Percentiles rank a stretch among this genome's conserved stretches.
Conservation (phyloP, 768 basidiomycete genomes). For the Russula griseocarnosa region DNA sequence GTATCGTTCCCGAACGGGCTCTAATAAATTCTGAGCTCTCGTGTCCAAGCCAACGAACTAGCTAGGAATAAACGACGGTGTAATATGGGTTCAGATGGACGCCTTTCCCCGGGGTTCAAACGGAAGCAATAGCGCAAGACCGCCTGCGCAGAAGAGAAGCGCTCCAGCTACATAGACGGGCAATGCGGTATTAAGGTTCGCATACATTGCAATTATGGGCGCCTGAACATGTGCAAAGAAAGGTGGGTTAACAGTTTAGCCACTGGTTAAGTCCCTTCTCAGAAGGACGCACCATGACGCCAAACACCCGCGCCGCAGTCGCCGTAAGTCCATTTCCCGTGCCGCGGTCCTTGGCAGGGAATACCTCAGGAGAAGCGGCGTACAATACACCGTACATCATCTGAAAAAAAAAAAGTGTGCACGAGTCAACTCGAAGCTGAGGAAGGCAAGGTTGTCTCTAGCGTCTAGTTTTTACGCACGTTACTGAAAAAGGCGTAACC, state of each 20-base stretch:
- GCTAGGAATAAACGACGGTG: not conserved
- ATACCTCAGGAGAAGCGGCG: slow-evolving; percentile 64
- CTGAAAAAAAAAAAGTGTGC: slow-evolving; percentile 31
- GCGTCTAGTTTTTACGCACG: slow-evolving; percentile 35
- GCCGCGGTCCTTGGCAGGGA: slow-evolving; percentile 68
- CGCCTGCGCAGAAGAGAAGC: slow-evolving; percentile 57
- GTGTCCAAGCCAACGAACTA: not conserved
- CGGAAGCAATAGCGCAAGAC: slow-evolving; percentile 58
- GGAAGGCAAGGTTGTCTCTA: not conserved
- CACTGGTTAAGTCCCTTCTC: no score
- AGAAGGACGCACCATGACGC: slow-evolving; percentile 52
- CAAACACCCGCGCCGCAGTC: slow-evolving; percentile 59
- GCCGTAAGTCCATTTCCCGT: slow-evolving; percentile 66
- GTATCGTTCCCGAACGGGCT: not conserved
- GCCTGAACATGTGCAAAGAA: slow-evolving; percentile 41
- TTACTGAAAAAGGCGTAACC: slow-evolving; percentile 64
- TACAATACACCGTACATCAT: slow-evolving; percentile 77
- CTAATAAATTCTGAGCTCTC: no score
- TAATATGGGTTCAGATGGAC: slow-evolving; percentile 45
- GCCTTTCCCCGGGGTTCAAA: slow-evolving; percentile 74
- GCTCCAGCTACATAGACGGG: slow-evolving; percentile 72
- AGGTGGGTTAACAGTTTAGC: no score
- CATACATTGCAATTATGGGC: slow-evolving; percentile 67
- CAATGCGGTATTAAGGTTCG: slow-evolving; percentile 56
- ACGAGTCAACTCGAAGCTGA: slow-evolving; percentile 11